Percentiles rank a stretch among this genome's conserved stretches.
Evolutionary conservation across 2,329 filamentous ascomycete genomes (phyloP).

Genomic region (Diaporthe aspalathi): DNA sequence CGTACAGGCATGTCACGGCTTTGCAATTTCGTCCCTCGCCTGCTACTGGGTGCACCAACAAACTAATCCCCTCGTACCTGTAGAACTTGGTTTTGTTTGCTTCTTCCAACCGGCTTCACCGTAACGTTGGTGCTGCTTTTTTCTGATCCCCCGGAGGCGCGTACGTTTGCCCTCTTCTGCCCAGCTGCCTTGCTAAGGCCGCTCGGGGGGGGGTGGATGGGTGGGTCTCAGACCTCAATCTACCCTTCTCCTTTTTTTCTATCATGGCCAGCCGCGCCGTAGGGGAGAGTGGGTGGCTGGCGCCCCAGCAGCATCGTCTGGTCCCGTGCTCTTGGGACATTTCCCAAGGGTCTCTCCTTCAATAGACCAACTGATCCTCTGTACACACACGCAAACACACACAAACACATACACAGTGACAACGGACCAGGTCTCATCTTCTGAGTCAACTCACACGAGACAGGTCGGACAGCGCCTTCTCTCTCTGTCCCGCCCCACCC

Average conservation of each 20-base stretch:
- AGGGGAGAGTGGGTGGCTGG: not conserved
- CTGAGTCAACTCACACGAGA: not conserved
- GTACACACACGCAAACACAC: not conserved
- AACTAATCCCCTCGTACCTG: slow-evolving; percentile 9
- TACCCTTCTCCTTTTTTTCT: not conserved
- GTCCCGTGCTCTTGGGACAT: slow-evolving; percentile 11
- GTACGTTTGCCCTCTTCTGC: not conserved
- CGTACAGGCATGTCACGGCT: slow-evolving; percentile 27
- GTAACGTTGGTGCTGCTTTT: slow-evolving; percentile 19
- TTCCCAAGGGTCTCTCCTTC: not conserved
- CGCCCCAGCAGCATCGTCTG: slow-evolving; percentile 4
- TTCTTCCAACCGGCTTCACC: slow-evolving; percentile 3
- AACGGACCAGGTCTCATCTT: not conserved
- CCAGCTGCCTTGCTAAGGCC: too few species aligned
- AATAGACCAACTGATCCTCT: not conserved
- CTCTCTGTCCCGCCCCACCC: too few species aligned
- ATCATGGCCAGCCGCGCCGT: not conserved
- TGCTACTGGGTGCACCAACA: slow-evolving; percentile 15
- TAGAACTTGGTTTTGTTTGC: not conserved
- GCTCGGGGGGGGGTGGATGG: not conserved
- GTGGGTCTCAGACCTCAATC: not conserved
- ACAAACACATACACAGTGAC: too few species aligned
- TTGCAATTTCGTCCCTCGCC: slow-evolving; percentile 14
- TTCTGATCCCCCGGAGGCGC: not conserved
- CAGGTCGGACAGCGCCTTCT: not conserved